A percentile compares a stretch with the other conserved stretches of the same genome.
Conservation (phyloP, 2,329 filamentous ascomycete species). For the Myriosclerotinia scirpicola region DNA sequence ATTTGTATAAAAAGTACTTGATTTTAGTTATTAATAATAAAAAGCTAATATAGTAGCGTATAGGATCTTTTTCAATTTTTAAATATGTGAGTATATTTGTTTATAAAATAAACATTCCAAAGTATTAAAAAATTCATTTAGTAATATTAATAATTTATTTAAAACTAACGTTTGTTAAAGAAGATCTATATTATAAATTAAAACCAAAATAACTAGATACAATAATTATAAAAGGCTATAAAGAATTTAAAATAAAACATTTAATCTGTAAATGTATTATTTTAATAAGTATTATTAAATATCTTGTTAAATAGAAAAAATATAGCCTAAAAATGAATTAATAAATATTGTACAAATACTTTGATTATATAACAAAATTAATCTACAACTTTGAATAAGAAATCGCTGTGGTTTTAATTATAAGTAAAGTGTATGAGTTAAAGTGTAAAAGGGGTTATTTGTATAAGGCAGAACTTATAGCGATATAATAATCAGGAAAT, state of each 20-base stretch:
- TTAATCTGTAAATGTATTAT: neutral
- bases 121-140: neutral
- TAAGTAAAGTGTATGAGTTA: too few relatives aligned
- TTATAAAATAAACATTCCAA: neutral
- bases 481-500: too few relatives aligned
- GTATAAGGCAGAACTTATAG: too few relatives aligned
- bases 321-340: neutral
- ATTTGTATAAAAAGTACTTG: too few relatives aligned
- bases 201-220: neutral
- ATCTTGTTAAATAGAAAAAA: neutral
- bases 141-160: neutral
- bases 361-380: neutral
- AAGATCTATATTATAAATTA: neutral
- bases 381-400: neutral
- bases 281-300: neutral
- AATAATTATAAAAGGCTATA: neutral
- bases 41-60: neutral
- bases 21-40: too few relatives aligned
- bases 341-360: neutral
- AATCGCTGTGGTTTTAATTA: too few relatives aligned
- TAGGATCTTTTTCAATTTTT: neutral
- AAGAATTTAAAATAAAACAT: neutral
- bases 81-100: neutral
- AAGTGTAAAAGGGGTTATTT: too few relatives aligned
- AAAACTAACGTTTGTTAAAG: neutral